Evolutionary conservation across 306 rosid species (phyloP), one percentile per base, ranked within the genome.

Genomic region (Castanea sativa): DNA sequence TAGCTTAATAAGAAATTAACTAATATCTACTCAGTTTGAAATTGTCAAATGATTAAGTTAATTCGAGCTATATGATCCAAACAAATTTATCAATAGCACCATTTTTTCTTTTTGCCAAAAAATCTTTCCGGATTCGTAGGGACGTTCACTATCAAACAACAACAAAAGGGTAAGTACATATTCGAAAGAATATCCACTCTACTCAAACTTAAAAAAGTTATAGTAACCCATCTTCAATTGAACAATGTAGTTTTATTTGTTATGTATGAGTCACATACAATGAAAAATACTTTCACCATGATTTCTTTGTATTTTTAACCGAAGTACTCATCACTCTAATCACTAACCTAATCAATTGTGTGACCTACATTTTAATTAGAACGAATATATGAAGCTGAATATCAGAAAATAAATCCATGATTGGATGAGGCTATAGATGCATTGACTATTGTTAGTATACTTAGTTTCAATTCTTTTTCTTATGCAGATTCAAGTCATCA

Each of bases 401-500:
- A 8, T 59, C 41, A 15, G 56, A 69, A 69, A 19, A 18, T 21
- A 16, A 23, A 6, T 43, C 27, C 6, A 10, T 2, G 7, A 38
- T 38, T 38, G 11, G 43, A 8, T 6, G 38, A 16, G 21, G n/a
- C 38, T 53, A 20, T 35, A 27, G 6, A 11, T 57, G 51, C 64
- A 23, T 41, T 12, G 73, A 65, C 52, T 70, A 29, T 20, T 63
- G 35, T 57, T 19, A 9, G 72, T 41, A 53, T 68, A 20, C 56
- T 51, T 18, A 60, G 29, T 45, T 64, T 29, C 45, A 23, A 56
- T 38, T 73, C 45, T 11, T 21, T 82, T 29, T 67, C 27, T 79
- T 51, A 11, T 73, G 67, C 83, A 96, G 98, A 79, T 96, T 96
- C 81, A 96, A 88, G 85, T 41, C 92, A 76, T 90, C 97, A 45